A percentile compares a stretch with the other conserved stretches of the same genome.
Conservation (phyloP, 306 rosid genomes). For the Bauhinia variegata region DNA sequence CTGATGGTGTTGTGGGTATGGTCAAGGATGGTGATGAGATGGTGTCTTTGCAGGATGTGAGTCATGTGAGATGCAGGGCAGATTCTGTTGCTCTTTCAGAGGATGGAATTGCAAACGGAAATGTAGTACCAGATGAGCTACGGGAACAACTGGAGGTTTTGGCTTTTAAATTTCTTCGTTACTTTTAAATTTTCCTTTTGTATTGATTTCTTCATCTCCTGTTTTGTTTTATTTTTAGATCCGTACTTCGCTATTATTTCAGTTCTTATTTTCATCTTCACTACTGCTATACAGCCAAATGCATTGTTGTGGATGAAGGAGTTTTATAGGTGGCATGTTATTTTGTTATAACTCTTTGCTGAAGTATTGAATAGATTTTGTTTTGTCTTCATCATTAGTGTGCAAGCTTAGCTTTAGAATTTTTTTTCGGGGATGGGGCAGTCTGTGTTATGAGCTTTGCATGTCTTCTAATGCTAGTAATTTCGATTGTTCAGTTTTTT, state of each 20-base stretch:
- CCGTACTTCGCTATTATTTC: constrained; percentile 17
- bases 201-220: constrained; percentile 14
- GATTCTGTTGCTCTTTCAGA: constrained; percentile 38
- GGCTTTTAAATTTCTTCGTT: constrained; percentile 48
- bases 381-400: constrained; percentile 24
- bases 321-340: constrained; percentile 7
- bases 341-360: neutral
- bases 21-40: constrained; percentile 34
- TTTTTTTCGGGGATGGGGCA: neutral
- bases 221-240: neutral
- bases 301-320: too few relatives aligned
- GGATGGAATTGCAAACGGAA: constrained; percentile 34
- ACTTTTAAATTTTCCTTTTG: neutral
- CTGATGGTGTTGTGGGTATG: constrained; percentile 45
- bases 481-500: neutral
- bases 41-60: constrained; percentile 36
- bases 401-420: constrained; percentile 7
- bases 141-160: constrained; percentile 68
- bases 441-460: constrained; percentile 1
- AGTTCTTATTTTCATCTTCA: constrained; percentile 26
- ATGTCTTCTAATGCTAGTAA: neutral
- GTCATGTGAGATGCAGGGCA: constrained; percentile 35
- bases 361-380: neutral
- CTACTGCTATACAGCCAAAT: constrained; percentile 7
- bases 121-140: constrained; percentile 39